Conservation (phyloP, 2,329 filamentous ascomycete species). For the Eutypa lata region DNA sequence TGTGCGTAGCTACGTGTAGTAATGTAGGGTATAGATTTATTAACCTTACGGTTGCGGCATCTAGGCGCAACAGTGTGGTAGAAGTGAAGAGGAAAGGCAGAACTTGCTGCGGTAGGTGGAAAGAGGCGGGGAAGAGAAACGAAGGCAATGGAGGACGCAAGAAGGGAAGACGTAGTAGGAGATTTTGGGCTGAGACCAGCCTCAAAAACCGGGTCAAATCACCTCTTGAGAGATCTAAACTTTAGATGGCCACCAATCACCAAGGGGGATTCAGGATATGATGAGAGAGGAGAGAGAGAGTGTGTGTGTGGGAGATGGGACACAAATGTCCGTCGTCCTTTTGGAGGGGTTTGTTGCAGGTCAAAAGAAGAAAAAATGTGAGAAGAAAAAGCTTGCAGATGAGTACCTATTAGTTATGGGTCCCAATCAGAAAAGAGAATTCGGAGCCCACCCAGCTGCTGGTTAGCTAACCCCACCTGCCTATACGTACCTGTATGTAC, state of each 20-base stretch:
- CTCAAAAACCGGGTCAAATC: constrained; percentile 22
- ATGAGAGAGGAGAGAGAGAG: not conserved
- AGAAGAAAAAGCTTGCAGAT: not conserved
- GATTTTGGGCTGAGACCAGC: constrained; percentile 40
- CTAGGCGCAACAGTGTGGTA: constrained; percentile 47
- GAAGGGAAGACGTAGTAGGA: constrained; percentile 41
- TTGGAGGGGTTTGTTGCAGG: not conserved
- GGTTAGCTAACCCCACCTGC: no score
- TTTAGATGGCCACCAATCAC: constrained; percentile 7
- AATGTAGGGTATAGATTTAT: constrained; percentile 32
- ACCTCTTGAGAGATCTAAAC: constrained; percentile 6
- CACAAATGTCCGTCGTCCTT: not conserved
- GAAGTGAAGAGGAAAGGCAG: constrained; percentile 55
- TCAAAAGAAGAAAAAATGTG: not conserved
- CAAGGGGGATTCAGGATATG: constrained; percentile 13
- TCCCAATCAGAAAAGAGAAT: not conserved
- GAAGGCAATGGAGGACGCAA: constrained; percentile 41
- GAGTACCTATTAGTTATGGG: not conserved
- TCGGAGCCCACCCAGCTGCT: not conserved
- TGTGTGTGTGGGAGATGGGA: not conserved
- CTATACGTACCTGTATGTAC: no score
- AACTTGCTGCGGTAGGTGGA: constrained; percentile 61
- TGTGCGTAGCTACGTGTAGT: constrained; percentile 55
- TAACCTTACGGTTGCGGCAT: constrained; percentile 31
- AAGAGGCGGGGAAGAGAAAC: constrained; percentile 51